Conservation (phyloP, 495 filamentous ascomycete species). For the Penicillium mononematosum region DNA sequence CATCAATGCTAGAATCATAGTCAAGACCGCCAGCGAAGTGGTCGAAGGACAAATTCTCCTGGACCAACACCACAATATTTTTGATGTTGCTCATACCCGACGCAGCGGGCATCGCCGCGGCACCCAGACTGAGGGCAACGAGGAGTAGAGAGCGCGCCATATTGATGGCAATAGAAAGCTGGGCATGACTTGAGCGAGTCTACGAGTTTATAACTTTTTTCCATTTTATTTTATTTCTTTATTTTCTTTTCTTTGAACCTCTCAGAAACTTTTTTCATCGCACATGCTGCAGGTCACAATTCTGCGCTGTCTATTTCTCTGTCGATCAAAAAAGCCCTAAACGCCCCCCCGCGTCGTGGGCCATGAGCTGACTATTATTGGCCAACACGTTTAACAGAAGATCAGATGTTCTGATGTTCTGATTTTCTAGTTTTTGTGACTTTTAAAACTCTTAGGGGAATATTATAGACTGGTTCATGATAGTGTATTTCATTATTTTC, state of each 20-base stretch:
- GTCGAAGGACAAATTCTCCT: constrained; percentile 49
- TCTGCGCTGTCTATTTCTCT: neutral
- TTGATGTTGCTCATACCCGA: constrained; percentile 38
- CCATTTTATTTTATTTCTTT: neutral
- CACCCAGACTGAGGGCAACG: constrained; percentile 15
- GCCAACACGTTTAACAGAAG: neutral
- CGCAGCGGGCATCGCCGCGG: constrained; percentile 10
- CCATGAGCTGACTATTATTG: constrained; percentile 4
- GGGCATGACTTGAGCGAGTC: neutral
- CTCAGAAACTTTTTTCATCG: neutral
- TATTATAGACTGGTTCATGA: neutral
- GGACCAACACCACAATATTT: constrained; percentile 45
- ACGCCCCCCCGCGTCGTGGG: constrained; percentile 10
- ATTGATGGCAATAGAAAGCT: neutral
- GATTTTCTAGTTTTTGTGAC: neutral
- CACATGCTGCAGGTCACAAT: constrained; percentile 7
- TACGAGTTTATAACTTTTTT: neutral
- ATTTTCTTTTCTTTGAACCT: neutral
- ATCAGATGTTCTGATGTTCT: constrained; percentile 2
- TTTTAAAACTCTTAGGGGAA: neutral
- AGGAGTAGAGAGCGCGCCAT: constrained; percentile 9
- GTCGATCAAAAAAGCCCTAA: constrained; percentile 5
- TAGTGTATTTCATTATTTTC: neutral
- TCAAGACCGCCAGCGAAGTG: constrained; percentile 41
- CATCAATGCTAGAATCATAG: constrained; percentile 37